Conservation (phyloP, 2,329 filamentous ascomycete species). For the Fusarium sp. region DNA sequence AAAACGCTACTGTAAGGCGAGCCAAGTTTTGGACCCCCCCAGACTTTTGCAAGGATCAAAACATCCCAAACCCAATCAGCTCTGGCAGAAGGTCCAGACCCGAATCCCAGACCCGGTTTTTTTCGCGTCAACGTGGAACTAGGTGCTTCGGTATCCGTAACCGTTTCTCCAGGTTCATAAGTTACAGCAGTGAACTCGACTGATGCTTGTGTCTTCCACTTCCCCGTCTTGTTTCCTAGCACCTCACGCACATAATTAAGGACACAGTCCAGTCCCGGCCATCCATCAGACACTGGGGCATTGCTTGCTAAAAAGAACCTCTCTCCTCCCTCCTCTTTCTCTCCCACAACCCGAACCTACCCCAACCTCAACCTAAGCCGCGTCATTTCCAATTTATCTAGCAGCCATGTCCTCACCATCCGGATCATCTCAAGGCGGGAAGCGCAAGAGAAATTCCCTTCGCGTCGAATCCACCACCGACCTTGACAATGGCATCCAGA, state of each 20-base stretch:
- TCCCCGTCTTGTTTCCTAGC: slow-evolving; percentile 19
- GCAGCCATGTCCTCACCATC: slow-evolving; percentile 54
- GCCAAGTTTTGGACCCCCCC: slow-evolving; percentile 29
- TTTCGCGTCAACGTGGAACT: slow-evolving; percentile 40
- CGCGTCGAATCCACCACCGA: slow-evolving; percentile 59
- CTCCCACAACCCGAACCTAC: slow-evolving; percentile 31
- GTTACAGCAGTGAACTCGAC: slow-evolving; percentile 1
- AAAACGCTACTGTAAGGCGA: slow-evolving; percentile 27
- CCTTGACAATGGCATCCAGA: slow-evolving; percentile 67
- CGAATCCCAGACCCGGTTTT: slow-evolving; percentile 33
- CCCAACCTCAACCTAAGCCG: slow-evolving; percentile 21
- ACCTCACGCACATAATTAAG: slow-evolving; percentile 18
- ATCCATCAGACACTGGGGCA: slow-evolving; percentile 1
- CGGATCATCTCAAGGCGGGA: slow-evolving; percentile 66
- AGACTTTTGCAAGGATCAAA: slow-evolving; percentile 36
- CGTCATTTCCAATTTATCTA: slow-evolving; percentile 23
- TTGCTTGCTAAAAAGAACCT: slow-evolving; percentile 7
- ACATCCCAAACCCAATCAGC: slow-evolving; percentile 29
- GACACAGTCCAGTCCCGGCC: slow-evolving; percentile 2
- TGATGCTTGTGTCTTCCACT: slow-evolving; percentile 5
- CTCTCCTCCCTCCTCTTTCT: slow-evolving; percentile 7
- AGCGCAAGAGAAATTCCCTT: slow-evolving; percentile 81
- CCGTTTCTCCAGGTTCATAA: slow-evolving; percentile 36
- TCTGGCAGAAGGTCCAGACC: slow-evolving; percentile 18
- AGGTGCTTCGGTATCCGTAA: slow-evolving; percentile 33